Base-by-base conservation (phyloP, 768 basidiomycete species). In the Clitopilus hobsonii region DNA sequence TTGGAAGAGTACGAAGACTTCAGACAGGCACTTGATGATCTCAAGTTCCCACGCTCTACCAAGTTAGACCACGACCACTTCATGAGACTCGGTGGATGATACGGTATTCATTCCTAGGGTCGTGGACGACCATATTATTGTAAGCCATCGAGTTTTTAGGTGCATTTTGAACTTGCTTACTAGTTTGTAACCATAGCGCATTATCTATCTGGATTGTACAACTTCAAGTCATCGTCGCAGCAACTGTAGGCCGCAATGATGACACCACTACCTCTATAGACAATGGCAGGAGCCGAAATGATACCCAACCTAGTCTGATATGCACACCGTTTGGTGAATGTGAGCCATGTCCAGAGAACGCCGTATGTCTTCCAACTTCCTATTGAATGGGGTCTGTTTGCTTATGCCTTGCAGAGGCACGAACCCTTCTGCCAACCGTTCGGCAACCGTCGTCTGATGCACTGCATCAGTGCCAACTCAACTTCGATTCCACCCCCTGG, bases 361-460 rank as follows among this genome's bases (percentile, higher is more conserved):
- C 78, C 16, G 87, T 89, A 62, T 52, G 82, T 74, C n/a, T 20
- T 38, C 32, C 53, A 59, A 45, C 28, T 25, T 13, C 29, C n/a
- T 13, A 32, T 24, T 32, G 45, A 52, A 36, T 52, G 54, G 47
- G 24, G 32, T 30, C 58, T 27, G 16, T 27, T 24, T 49, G 52
- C 24, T 52, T 14, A 24, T 49, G 26, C n/a, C 6, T 20, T 29
- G 7, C 59, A 95, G 93, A 74, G 91, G 28, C 74, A 85, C 62
- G 84, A 94, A 73, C 94, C 94, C 1, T 96, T 89, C 69, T 98
- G 94, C 71, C 85, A 91, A 65, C 94, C 95, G n/a, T 96, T 94
- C 65, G 95, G 95, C 51, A 95, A 95, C 70, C 84, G 95, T 22
- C 85, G 91, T 18, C 79, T 94, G 36, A 79, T 95, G 75, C 94